Conservation (phyloP, 306 rosid genomes). For the Pachyrhizus erosus region DNA sequence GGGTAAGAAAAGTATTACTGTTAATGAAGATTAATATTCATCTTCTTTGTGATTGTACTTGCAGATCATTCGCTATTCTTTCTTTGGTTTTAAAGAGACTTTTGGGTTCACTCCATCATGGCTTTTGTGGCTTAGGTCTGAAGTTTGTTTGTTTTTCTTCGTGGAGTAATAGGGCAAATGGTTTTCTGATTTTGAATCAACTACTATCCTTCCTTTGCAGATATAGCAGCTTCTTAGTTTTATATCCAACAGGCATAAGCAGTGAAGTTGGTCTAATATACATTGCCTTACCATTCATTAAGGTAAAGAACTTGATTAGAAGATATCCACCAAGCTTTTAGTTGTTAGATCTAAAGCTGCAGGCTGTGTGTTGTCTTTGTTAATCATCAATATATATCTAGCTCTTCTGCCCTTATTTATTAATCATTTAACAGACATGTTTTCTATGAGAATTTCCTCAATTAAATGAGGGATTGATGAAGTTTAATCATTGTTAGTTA, state of each 20-base stretch:
- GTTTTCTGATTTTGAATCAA: conserved; percentile 22
- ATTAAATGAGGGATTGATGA: background rate
- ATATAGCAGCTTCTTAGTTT: conserved; percentile 71
- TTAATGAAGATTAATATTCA: conserved; percentile 2
- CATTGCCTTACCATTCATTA: conserved; percentile 67
- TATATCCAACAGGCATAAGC: conserved; percentile 70
- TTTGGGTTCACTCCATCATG: conserved; percentile 80
- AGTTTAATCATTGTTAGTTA: background rate
- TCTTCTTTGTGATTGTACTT: conserved; percentile 19
- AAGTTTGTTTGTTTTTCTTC: conserved; percentile 11
- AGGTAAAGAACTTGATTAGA: conserved; percentile 54
- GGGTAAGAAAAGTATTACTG: background rate
- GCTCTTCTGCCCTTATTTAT: conserved; percentile 37
- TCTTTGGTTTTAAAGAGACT: conserved; percentile 80
- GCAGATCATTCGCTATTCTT: conserved; percentile 81
- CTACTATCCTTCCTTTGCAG: conserved; percentile 48
- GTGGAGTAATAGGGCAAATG: background rate
- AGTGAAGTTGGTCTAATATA: conserved; percentile 82
- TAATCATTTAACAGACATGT: background rate
- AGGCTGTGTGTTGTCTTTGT: background rate
- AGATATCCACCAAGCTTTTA: background rate
- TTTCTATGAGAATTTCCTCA: background rate
- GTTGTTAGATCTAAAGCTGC: background rate
- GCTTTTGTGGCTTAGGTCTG: conserved; percentile 90
- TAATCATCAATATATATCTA: conserved; percentile 48